phyloP scores from a whole-genome alignment of 768 basidiomycete genomes.

The Tremella yokohamensis region DNA sequence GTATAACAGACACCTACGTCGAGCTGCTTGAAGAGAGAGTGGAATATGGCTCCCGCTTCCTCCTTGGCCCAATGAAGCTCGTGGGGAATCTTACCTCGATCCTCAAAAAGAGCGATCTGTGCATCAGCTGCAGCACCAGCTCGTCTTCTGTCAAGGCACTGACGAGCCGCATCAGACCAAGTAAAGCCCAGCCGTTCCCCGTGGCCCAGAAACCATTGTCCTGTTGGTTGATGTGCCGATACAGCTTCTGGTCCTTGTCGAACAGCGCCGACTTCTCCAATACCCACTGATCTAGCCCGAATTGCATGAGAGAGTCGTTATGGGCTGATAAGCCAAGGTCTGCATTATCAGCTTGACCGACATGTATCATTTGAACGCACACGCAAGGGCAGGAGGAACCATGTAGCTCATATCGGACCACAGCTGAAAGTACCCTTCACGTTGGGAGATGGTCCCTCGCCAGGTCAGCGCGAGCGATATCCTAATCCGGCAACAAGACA shows the following conservation, averaged over 20 bases:
- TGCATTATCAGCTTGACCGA: neutral
- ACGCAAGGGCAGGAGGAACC: constrained; percentile 24
- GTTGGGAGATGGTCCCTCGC: constrained; percentile 20
- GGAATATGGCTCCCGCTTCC: constrained; percentile 7
- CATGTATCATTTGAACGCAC: constrained; percentile 7
- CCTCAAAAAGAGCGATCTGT: too few species aligned
- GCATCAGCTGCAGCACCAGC: neutral
- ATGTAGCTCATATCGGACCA: constrained; percentile 28
- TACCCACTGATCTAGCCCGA: constrained; percentile 15
- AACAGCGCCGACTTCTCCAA: constrained; percentile 19
- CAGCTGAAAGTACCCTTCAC: constrained; percentile 22
- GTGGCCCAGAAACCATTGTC: constrained; percentile 23
- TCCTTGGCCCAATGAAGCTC: too few species aligned
- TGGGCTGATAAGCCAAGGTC: constrained; percentile 18
- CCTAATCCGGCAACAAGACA: neutral
- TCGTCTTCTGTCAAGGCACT: constrained; percentile 6
- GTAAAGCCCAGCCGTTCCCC: constrained; percentile 26
- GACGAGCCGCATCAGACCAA: constrained; percentile 19
- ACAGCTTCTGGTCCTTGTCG: constrained; percentile 10
- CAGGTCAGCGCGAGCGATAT: too few species aligned
- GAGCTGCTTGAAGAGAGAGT: constrained; percentile 17
- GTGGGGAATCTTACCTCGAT: too few species aligned
- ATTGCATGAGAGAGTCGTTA: constrained; percentile 4
- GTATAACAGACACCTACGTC: constrained; percentile 12
- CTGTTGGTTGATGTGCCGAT: constrained; percentile 16